These are phyloP conservation scores for Aspergillus sclerotioniger DNA, from an alignment of 495 filamentous ascomycete species.

Conservation along the genomic window DNA sequence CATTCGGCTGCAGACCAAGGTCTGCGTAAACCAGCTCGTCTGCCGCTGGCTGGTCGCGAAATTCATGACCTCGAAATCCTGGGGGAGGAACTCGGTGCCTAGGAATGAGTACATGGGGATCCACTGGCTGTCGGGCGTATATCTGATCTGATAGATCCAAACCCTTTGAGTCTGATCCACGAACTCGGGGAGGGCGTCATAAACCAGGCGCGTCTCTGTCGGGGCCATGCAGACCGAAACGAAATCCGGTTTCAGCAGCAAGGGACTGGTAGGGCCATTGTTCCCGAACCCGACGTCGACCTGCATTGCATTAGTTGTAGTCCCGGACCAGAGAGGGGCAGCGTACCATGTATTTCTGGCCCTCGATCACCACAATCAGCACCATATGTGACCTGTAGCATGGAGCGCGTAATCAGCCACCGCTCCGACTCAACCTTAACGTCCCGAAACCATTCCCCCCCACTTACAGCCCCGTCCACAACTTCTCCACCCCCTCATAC, in stretches of 20 bases:
- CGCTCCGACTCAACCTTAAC: background rate
- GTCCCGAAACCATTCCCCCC: background rate
- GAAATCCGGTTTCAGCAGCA: slow-evolving; percentile 47
- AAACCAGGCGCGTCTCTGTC: slow-evolving; percentile 48
- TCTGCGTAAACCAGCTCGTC: slow-evolving; percentile 53
- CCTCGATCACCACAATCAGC: slow-evolving; percentile 59
- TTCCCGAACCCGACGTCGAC: slow-evolving; percentile 75
- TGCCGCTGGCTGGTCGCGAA: slow-evolving; percentile 40
- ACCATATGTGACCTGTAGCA: slow-evolving; percentile 56
- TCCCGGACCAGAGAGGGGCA: background rate
- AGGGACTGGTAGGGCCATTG: slow-evolving; percentile 51
- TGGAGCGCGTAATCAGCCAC: background rate
- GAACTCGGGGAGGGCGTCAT: slow-evolving; percentile 44
- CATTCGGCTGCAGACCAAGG: slow-evolving; percentile 53
- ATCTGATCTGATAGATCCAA: slow-evolving; percentile 61
- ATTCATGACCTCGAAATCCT: slow-evolving; percentile 63
- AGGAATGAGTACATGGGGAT: slow-evolving; percentile 56
- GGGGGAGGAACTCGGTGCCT: slow-evolving; percentile 57
- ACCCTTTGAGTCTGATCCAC: slow-evolving; percentile 42
- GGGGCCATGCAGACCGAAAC: slow-evolving; percentile 43
- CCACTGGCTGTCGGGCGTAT: slow-evolving; percentile 47
- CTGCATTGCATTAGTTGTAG: slow-evolving; percentile 18
- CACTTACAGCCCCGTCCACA: slow-evolving; percentile 29
- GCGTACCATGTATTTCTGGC: slow-evolving; percentile 48
- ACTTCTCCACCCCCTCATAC: slow-evolving; percentile 10